Evolutionary conservation across 2,329 filamentous ascomycete genomes (phyloP), one percentile per base, ranked within the genome.

Genomic region (Fusarium compactum): DNA sequence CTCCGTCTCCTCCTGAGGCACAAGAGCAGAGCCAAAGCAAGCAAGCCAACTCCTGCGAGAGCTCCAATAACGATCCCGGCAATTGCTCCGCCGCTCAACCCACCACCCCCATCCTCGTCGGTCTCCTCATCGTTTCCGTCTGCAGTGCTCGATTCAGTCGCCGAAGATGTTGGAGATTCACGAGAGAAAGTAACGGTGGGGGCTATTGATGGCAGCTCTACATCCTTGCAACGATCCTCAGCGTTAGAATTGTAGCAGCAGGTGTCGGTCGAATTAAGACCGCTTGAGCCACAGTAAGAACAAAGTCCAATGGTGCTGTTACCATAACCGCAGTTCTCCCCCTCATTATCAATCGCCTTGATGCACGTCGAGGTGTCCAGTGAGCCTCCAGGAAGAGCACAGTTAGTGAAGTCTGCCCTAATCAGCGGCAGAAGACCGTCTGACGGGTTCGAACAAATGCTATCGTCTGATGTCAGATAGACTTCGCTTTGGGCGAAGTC

Each of bases 241-340:
- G 91, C 90, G 67, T 94, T 86, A 8, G 95, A 90, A 74, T 90
- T 94, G 76, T 94, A 91, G 80, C 96, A 99, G 84, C 96, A 99
- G 6, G 95, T 97, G 79, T 98, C 95, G 53, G 95, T 98, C 12
- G 94, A 92, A 80, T 98, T 98, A 68, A 91, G 89, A 29, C 95
- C 94, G 74, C 92, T 95, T 9, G 90, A 85, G 44, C 88, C 87
- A 80, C 96, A 99, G 80, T 96, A 98, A 7, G 91, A 89, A 82
- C 96, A 99, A 38, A 99, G 85, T 5, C 95, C 94, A 58, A 90
- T 79, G 10, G 86, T 89, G 78, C 88, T 91, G 69, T 89, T 87
- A 43, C 86, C 88, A 78, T 91, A 99, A 48, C 96, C 96, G 80
- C 96, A 99, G 78, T 98, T 93, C 9, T 90, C 81, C 3, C 91